phyloP scores from a whole-genome alignment of 73 alveolate genomes.

The Paraurostyla sp. region DNA sequence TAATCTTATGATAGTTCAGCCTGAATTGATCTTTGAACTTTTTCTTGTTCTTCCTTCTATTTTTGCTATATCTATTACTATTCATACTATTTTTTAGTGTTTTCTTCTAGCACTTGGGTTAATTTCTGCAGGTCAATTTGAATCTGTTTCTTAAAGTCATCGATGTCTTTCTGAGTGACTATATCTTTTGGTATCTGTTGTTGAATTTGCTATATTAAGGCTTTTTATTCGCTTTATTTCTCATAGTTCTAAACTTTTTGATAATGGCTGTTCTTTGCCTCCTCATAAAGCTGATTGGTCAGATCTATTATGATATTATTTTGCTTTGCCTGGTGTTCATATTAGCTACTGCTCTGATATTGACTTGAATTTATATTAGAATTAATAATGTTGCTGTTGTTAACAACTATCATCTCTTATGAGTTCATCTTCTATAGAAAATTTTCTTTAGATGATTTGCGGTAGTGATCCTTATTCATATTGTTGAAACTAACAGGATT shows the following conservation, averaged over 20 bases:
- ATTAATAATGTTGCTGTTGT: neutral
- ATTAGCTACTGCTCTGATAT: no score
- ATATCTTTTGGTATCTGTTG: conserved; percentile 18
- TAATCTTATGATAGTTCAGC: neutral
- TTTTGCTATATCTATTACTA: neutral
- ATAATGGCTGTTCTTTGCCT: neutral
- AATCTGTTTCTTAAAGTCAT: conserved; percentile 47
- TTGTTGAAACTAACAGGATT: neutral
- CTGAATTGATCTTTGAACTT: neutral
- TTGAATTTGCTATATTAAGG: neutral
- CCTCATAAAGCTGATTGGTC: conserved; percentile 30
- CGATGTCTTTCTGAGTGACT: conserved; percentile 38
- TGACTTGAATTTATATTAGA: no score
- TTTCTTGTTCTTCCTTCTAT: neutral
- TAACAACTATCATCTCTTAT: neutral
- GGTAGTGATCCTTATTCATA: conserved; percentile 23
- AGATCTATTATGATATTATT: conserved; percentile 27
- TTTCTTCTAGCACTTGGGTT: conserved; percentile 24
- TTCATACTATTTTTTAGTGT: conserved; percentile 15
- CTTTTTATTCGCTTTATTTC: neutral
- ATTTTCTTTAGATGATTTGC: conserved; percentile 27
- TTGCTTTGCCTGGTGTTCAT: neutral
- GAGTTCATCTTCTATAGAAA: conserved; percentile 10
- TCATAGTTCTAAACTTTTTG: neutral
- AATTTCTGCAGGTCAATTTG: conserved; percentile 29